Percentiles rank a stretch among this genome's conserved stretches.
phyloP scores from a whole-genome alignment of 73 alveolate species.

The Breviolum minutum region DNA sequence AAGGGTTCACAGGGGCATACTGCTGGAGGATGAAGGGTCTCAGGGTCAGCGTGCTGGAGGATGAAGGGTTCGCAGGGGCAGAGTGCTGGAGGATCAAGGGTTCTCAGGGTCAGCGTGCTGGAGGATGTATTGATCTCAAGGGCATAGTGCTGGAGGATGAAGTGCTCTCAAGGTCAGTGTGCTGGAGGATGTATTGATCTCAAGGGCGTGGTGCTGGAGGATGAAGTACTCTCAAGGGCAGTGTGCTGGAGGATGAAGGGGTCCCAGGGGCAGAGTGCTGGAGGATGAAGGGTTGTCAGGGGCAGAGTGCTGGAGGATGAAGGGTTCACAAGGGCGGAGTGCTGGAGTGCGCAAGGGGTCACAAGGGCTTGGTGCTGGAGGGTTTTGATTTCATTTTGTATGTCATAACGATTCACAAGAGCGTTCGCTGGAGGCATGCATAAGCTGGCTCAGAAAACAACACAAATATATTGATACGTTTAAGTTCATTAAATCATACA shows the following conservation, averaged over 20 bases:
- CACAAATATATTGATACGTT: no score
- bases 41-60: neutral
- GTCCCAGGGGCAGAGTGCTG: neutral
- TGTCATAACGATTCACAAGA: neutral
- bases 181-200: neutral
- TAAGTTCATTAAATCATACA: neutral
- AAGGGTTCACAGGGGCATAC: neutral
- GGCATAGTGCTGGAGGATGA: neutral
- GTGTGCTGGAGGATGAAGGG: neutral
- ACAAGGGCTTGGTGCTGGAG: neutral
- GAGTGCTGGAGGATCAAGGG: neutral
- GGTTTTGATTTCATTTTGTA: no score
- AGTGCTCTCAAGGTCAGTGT: neutral
- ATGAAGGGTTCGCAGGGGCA: neutral
- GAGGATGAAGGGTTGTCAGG: neutral
- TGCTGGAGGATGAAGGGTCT: neutral
- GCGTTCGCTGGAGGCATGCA: neutral
- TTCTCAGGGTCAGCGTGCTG: neutral
- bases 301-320: neutral
- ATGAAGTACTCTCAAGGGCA: neutral
- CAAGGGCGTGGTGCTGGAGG: neutral
- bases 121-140: neutral
- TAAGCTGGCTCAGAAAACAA: neutral
- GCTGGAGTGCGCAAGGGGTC: neutral
- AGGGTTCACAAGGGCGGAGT: neutral